Percentiles rank a stretch among this genome's conserved stretches.
Conservation (phyloP, 306 rosid species). For the Ziziphus jujuba region DNA sequence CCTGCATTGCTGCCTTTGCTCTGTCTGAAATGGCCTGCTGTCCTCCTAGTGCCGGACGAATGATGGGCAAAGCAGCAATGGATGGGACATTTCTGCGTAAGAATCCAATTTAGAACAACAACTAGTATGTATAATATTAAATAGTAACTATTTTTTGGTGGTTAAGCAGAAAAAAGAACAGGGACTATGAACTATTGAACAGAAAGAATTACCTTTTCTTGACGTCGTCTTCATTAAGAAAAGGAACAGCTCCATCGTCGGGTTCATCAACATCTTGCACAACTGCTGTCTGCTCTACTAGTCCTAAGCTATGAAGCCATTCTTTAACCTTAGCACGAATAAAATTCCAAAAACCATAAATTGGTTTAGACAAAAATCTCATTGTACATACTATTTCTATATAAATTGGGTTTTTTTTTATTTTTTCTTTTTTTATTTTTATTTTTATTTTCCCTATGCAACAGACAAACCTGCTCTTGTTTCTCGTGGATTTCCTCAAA, state of each 20-base stretch:
- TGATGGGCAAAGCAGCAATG: conserved; percentile 72
- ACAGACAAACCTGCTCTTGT: conserved; percentile 80
- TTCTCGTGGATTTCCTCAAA: conserved; percentile 80
- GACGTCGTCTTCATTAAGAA: conserved; percentile 58
- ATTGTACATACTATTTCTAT: not conserved
- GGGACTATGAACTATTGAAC: not conserved
- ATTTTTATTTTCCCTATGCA: too few relatives aligned
- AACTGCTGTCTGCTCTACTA: conserved; percentile 71
- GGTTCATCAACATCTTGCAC: conserved; percentile 82
- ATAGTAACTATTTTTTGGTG: conserved; percentile 9
- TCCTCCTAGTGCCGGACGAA: conserved; percentile 76
- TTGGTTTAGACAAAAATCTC: not conserved
- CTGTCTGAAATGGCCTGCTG: conserved; percentile 69
- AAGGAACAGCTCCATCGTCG: conserved; percentile 74
- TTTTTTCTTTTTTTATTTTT: too few relatives aligned
- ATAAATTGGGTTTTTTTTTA: too few relatives aligned
- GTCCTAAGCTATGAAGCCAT: conserved; percentile 89
- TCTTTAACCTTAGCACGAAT: conserved; percentile 62
- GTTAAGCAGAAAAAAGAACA: not conserved
- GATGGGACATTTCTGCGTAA: conserved; percentile 77
- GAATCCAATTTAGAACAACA: conserved; percentile 16
- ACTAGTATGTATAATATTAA: not conserved
- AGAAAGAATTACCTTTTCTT: conserved; percentile 53
- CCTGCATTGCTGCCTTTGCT: conserved; percentile 87
- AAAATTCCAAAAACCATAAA: not conserved